Percentiles rank a stretch among this genome's conserved stretches.
phyloP scores from a whole-genome alignment of 495 filamentous ascomycete genomes.

The Aspergillus coremiiformis region DNA sequence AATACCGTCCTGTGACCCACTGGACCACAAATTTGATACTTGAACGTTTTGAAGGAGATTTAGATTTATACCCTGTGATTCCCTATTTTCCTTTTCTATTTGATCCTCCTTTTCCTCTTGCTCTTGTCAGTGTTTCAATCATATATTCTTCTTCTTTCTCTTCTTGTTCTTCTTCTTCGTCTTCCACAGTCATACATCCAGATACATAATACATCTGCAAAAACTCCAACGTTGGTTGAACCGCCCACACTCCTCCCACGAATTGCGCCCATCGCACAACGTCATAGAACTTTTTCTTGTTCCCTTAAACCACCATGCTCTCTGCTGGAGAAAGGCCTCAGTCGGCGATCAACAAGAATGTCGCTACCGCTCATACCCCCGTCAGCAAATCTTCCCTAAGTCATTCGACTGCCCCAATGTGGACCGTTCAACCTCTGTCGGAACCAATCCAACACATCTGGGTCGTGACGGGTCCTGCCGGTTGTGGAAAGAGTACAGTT shows the following conservation, averaged over 20 bases:
- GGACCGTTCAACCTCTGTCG: constrained; percentile 12
- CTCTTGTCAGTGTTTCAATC: not conserved
- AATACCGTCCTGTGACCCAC: constrained; percentile 22
- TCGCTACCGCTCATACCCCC: constrained; percentile 16
- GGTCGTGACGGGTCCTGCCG: constrained; percentile 95
- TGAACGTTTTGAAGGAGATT: constrained; percentile 21
- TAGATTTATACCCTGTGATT: constrained; percentile 12
- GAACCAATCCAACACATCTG: constrained; percentile 71
- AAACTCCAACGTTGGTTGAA: not conserved
- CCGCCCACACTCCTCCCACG: not conserved
- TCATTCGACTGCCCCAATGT: constrained; percentile 15
- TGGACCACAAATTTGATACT: constrained; percentile 22
- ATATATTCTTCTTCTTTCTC: not conserved
- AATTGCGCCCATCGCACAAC: not conserved
- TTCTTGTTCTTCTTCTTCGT: not conserved
- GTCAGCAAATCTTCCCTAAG: constrained; percentile 18
- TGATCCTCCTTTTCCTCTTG: not conserved
- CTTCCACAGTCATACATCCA: not conserved
- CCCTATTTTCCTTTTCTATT: constrained; percentile 4
- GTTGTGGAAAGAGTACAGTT: constrained; percentile 93
- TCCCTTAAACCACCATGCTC: constrained; percentile 36
- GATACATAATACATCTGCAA: not conserved
- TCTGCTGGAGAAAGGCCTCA: constrained; percentile 36
- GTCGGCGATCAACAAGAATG: constrained; percentile 17
- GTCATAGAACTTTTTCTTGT: constrained; percentile 3